Evolutionary conservation across 1,139 yeast genomes (phyloP), one percentile per base, ranked within the genome.

Genomic region (Hanseniaspora sp.): DNA sequence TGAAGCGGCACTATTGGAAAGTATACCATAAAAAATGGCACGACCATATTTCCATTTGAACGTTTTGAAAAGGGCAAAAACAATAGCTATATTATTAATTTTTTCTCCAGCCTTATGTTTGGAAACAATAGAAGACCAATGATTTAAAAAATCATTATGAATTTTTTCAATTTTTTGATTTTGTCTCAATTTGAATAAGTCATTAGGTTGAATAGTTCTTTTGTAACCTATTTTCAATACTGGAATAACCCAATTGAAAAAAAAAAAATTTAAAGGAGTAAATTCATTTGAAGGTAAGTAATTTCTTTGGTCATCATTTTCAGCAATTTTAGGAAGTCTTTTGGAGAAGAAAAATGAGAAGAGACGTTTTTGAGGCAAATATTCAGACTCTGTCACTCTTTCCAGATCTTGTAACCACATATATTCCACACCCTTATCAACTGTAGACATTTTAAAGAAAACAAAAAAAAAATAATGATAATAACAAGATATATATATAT

Each of bases 191-290:
- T 48, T 54, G 13, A 44, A 29, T 31, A 54, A 41, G 66, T 85
- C 95, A 55, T 77, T 75, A 5, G 80, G 78, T 52, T 78, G 79
- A 40, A 85, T 66, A 0, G 86, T 81, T 61, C 95, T 73, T 56
- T 74, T 73, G 63, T 84, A 85, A 1, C 95, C 95, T 3, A 76
- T 76, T 43, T 69, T 71, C 61, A 83, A 61, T 3, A 82, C 57
- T 0, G 87, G 85, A n/a, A 68, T 58, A 43, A 81, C 71, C 92
- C 92, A 83, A 64, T 73, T 66, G 59, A 79, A 79, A 46, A 80
- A 74, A 1, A 71, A 49, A 15, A 45, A 44, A n/a, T 48, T 29
- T 17, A 48, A 13, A n/a, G 41, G 46, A 13, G n/a, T 28, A 13
- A 42, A 48, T 23, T 29, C 15, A 18, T 44, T 42, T 48, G 66